Base-by-base conservation (phyloP, 1,284 basidiomycete species). In the Sporisorium sorghi region DNA sequence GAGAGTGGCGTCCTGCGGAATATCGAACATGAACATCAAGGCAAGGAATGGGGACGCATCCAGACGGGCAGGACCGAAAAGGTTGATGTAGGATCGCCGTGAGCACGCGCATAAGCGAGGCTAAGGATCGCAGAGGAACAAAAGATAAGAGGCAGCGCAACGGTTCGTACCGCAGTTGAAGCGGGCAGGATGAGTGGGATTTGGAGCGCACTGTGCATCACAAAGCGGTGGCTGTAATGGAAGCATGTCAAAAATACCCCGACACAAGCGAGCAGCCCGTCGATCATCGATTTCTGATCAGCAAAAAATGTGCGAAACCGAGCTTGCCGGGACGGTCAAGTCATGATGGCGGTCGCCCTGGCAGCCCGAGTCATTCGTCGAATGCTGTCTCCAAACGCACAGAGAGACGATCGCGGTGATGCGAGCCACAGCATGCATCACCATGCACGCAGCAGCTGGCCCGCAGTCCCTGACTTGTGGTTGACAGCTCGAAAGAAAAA, bases 101-200 rank as follows among this genome's bases (percentile, higher is more conserved):
- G n/a, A 44, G 19, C 6, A 21, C n/a, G 28, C 19, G 51, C 57
- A 50, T 56, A 66, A 66, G 57, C 63, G 63, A 66, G 63, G n/a
- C n/a, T n/a, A n/a, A n/a, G n/a, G n/a, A 26, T 33, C 37, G 47
- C 14, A 35, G 43, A 24, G 14, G 30, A 35, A 42, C 3, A 2
- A 12, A 47, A 49, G 44, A 33, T 69, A n/a, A n/a, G 59, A 69
- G 58, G 66, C 66, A 63, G 51, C 66, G 50, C 60, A 68, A 50
- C 43, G 52, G 59, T 42, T 56, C 40, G 65, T 55, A 23, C n/a
- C 5, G 21, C 33, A 46, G 14, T 15, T 28, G 30, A 11, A 12
- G 8, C 12, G 7, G 32, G n/a, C 19, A n/a, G n/a, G n/a, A n/a
- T n/a, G n/a, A n/a, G n/a, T n/a, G n/a, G n/a, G 46, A 47, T 49